Evolutionary conservation across 1,284 basidiomycete species (phyloP), one percentile per base, ranked within the genome.

Genomic region (Cryptococcus sp.): DNA sequence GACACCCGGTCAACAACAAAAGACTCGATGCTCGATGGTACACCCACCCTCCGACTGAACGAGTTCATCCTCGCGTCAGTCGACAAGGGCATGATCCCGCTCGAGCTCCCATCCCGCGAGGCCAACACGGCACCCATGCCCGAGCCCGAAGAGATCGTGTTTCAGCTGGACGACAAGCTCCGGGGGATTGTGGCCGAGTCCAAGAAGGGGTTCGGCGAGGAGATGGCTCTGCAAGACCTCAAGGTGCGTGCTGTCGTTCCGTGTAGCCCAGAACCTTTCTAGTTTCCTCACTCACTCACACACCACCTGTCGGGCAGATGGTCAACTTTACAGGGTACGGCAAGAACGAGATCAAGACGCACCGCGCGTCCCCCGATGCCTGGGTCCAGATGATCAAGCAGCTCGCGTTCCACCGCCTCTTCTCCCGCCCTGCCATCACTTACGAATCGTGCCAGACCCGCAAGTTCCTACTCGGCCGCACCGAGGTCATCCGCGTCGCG

Each of bases 371-470:
- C 2, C 95, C 96, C 0, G 95, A 98, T 72, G 91, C 91, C 16
- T 95, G 92, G 28, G 91, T 84, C 11, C 95, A 98, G 79, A 83
- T 98, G 62, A 86, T 92, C 65, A 96, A 96, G 80, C 95, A 98
- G 77, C 85, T 98, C 45, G 95, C 94, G 20, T 96, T 89, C 81
- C 87, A 88, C 78, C 91, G 91, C 78, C 85, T 96, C 82, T 84
- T 82, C 68, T 82, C 83, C 23, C 83, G 89, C 21, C 86, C 88
- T 5, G 88, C 85, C 3, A 86, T 92, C 42, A 90, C 90, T 52
- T 98, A 98, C 79, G 95, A 98, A 81, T 89, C 87, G 61, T 87
- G 88, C 15, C 94, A 98, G 80, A 98, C 95, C 55, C 83, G 95
- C 44, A 93, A 93, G 77, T 98, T 86, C 82, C 86, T 91, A 74